Base-by-base conservation (phyloP, 306 rosid species). In the Pterocarpus santalinus region DNA sequence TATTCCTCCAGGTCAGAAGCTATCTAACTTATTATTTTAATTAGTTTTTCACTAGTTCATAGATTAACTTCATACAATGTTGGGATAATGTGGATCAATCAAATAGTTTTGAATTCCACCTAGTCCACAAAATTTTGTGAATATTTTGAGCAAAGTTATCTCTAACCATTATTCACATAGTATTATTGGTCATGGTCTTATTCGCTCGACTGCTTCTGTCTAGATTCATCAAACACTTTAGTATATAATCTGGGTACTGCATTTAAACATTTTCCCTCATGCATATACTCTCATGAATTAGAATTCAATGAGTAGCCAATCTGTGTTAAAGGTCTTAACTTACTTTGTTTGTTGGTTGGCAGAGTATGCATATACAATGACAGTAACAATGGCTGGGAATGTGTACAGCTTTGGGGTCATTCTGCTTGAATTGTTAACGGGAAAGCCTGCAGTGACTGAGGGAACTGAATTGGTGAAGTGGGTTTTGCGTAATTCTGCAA, bases 331-430 rank as follows among this genome's bases (percentile, higher is more conserved):
- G 60, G 63, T 80, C 72, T 65, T 66, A 51, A 55, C 60, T 12
- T 11, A 35, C 9, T 57, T 65, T 53, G 57, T 55, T 61, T 80
- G 77, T 69, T 77, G 82, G 41, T 80, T 86, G 76, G 81, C 91
- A 93, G 99, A 95, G 87, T 95, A 91, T 86, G 98, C 98, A 36
- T 95, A 93, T 90, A 91, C 93, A 44, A 91, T 93, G 99, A 85
- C 87, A 69, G 91, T 93, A 32, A 91, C 99, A 49, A 71, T 35
- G 49, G 91, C 97, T 7, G 98, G 93, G 38, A 93, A 93, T 63
- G 88, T 95, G 30, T 95, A 95, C 80, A 95, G 99, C 85, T 95
- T 87, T 3, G 97, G 96, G 34, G 98, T 95, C 32, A 65, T 93
- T 70, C 88, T 93, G 58, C 94, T 93, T 4, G 99, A 93, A 52